Conservation (phyloP, 2,329 filamentous ascomycete genomes). For the Diaporthe velutina region DNA sequence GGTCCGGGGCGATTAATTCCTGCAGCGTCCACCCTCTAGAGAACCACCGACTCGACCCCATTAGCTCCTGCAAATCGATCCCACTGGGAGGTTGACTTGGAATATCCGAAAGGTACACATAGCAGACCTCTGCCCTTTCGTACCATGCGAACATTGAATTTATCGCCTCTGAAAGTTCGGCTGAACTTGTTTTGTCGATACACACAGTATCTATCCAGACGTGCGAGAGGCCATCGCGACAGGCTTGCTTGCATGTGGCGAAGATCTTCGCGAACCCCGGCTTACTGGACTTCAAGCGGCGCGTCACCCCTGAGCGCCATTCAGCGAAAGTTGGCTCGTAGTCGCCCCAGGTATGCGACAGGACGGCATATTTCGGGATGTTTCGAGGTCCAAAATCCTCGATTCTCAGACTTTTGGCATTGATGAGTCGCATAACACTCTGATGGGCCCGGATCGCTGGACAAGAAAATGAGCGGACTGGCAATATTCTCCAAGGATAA, state of each 20-base stretch:
- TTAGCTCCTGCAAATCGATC: neutral
- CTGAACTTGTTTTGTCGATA: constrained; percentile 52
- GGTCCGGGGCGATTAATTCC: constrained; percentile 34
- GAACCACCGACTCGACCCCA: constrained; percentile 31
- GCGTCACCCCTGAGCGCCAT: constrained; percentile 43
- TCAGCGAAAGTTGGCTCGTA: constrained; percentile 51
- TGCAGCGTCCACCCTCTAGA: constrained; percentile 27
- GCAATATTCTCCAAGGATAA: neutral
- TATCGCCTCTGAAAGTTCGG: constrained; percentile 52
- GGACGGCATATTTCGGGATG: constrained; percentile 52
- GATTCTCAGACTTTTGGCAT: constrained; percentile 50
- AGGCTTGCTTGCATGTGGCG: constrained; percentile 47
- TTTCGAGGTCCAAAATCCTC: constrained; percentile 47
- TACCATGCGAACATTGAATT: constrained; percentile 54
- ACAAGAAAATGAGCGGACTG: neutral
- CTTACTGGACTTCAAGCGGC: constrained; percentile 43
- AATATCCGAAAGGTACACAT: constrained; percentile 50
- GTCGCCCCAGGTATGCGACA: constrained; percentile 54
- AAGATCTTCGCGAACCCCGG: constrained; percentile 51
- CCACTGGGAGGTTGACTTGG: constrained; percentile 4
- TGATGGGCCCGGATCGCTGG: neutral
- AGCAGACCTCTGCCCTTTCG: constrained; percentile 47
- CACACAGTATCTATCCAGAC: constrained; percentile 55
- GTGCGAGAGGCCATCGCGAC: constrained; percentile 44
- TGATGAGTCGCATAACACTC: constrained; percentile 52